Evolutionary conservation across 202 grass and related monocot genomes (phyloP), one percentile per base, ranked within the genome.

Genomic region (Hordeum pubiflorum): DNA sequence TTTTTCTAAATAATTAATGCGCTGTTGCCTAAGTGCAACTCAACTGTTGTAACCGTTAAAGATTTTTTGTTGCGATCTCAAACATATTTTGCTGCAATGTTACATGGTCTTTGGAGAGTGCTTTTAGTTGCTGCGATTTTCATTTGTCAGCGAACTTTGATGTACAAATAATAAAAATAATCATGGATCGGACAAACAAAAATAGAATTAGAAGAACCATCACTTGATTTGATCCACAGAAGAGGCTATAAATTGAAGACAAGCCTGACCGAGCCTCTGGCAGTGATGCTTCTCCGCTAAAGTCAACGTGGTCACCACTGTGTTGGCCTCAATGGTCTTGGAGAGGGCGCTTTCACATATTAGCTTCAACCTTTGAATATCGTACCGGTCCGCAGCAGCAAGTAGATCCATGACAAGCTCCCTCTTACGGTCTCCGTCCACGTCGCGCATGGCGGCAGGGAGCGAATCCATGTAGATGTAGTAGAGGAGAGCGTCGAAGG

Each of bases 381-480:
- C 65, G 65, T 41, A 69, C 65, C 65, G 65, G 40, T 69, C 65
- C 65, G 65, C 65, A 21, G 65, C 65, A 7, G 13, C 65, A 23
- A 69, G 20, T 40, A 69, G 23, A 43, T 41, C 65, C 65, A 69
- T 69, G 65, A 41, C 2, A 7, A 69, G 39, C 13, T 69, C 65
- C 65, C 65, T 41, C 65, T 24, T 69, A 14, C 65, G 65, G 37
- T 69, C 36, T 12, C 3, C 10, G 20, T 41, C 65, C 36, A 39
- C 10, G 36, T 44, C 6, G 3, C 21, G 11, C 21, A 71, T 46
- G 44, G 44, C 13, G 40, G 22, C 13, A 7, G 68, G 40, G 37
- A 69, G 20, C 20, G 65, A 69, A 24, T 69, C 65, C 65, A 69
- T 69, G 65, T 69, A 69, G 65, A 69, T 43, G 37, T 69, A 69